A percentile compares a stretch with the other conserved stretches of the same genome.
These are phyloP conservation scores for Cercospora janseana DNA, from an alignment of 2,329 filamentous ascomycete genomes.

Conservation along the genomic window DNA sequence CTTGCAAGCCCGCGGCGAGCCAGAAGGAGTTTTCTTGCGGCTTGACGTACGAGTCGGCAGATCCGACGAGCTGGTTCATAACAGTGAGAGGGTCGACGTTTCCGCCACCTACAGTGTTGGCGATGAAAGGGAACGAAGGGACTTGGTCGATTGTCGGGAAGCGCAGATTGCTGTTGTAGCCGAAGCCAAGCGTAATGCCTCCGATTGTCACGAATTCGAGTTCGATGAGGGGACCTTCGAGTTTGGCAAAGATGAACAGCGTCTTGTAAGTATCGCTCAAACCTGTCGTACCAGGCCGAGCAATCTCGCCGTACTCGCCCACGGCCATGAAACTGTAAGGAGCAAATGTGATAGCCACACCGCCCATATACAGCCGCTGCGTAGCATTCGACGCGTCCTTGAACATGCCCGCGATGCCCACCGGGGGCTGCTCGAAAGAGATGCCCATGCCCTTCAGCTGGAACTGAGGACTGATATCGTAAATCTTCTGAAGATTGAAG, in stretches of 20 bases:
- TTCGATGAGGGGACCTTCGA: conserved; percentile 18
- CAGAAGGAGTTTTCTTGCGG: conserved; percentile 12
- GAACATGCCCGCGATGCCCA: conserved; percentile 13
- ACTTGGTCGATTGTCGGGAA: conserved; percentile 14
- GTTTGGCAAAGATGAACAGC: conserved; percentile 17
- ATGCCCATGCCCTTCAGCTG: conserved; percentile 13
- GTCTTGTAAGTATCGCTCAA: conserved; percentile 8
- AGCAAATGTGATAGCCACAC: conserved; percentile 8
- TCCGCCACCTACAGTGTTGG: neutral
- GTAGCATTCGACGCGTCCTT: neutral
- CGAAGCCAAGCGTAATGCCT: conserved; percentile 17
- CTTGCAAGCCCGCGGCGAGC: conserved; percentile 16
- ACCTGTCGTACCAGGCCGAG: neutral
- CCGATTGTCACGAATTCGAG: conserved; percentile 15
- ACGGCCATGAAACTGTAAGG: conserved; percentile 17
- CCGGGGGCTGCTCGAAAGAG: conserved; percentile 9
- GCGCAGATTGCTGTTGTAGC: conserved; percentile 14
- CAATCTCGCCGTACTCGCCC: conserved; percentile 13
- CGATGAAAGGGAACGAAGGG: conserved; percentile 12
- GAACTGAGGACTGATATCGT: neutral
- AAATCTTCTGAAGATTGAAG: neutral
- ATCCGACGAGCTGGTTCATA: conserved; percentile 8
- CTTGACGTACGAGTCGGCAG: neutral
- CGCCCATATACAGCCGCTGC: conserved; percentile 8
- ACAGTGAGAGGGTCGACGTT: conserved; percentile 4